A percentile compares a stretch with the other conserved stretches of the same genome.
Evolutionary conservation across 2,329 filamentous ascomycete genomes (phyloP).

Genomic region (Bretziella fagacearum): DNA sequence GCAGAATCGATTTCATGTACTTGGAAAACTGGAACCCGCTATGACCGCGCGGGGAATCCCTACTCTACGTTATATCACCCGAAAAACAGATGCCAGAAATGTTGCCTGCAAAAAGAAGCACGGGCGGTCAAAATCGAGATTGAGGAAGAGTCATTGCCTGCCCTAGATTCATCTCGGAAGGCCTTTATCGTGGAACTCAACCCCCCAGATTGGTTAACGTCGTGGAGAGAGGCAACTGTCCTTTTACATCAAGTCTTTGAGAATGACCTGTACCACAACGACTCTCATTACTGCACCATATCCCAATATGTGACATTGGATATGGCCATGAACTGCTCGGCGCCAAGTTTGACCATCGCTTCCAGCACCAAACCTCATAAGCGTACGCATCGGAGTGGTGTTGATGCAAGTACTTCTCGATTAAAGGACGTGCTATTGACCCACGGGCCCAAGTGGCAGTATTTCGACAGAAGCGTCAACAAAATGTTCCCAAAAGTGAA

Average conservation of each 20-base stretch:
- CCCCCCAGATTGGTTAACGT: constrained; percentile 20
- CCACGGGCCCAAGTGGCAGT: constrained; percentile 28
- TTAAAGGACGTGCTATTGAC: constrained; percentile 26
- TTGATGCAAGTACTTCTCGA: constrained; percentile 18
- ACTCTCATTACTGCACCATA: constrained; percentile 22
- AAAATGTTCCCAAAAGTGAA: constrained; percentile 13
- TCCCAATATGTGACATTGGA: too few species aligned
- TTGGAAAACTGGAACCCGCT: too few species aligned
- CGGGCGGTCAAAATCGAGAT: constrained; percentile 26
- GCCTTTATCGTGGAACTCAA: constrained; percentile 36
- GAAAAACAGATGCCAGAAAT: too few species aligned
- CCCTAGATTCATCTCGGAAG: constrained; percentile 20
- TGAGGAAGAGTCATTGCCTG: constrained; percentile 40
- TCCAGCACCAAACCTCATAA: constrained; percentile 24
- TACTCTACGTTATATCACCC: too few species aligned
- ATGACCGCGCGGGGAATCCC: too few species aligned
- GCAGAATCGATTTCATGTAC: too few species aligned
- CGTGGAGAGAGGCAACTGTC: constrained; percentile 1
- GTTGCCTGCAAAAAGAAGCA: constrained; percentile 18
- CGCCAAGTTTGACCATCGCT: constrained; percentile 13
- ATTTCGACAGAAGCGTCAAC: constrained; percentile 21
- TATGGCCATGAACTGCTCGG: too few species aligned
- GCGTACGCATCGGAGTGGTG: constrained; percentile 21
- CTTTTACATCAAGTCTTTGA: constrained; percentile 19
- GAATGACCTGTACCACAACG: constrained; percentile 24